Evolutionary conservation across 345 rosid species (phyloP), one percentile per base, ranked within the genome.

Genomic region (Noccaea bulbosa): DNA sequence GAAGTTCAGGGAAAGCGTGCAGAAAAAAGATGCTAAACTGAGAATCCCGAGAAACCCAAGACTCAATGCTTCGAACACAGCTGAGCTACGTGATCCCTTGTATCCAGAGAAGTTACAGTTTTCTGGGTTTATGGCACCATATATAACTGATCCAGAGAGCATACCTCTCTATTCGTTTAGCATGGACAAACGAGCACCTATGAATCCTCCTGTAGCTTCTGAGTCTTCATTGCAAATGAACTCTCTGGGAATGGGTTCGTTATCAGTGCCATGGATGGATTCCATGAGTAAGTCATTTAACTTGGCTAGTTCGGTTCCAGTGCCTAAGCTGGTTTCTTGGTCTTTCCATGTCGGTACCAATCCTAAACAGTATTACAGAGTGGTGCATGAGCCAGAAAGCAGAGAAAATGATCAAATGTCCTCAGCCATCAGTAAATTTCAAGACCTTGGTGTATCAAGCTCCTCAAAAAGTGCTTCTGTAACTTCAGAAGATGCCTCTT

Each of bases 381-480:
- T 94, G 44, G 99, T 94, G 9, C 97, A 91, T 73, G 99, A 94
- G 75, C 99, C 97, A 11, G 99, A 94, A 58, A 79, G 95, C 80
- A 86, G 87, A 79, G 99, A 89, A 72, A 83, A 62, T 76, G 96
- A 94, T 72, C 96, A 89, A 75, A 62, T 81, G 38, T 32, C 92
- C 47, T 80, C 77, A 76, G 70, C 82, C 27, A 82, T 62, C 77
- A 68, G 76, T 72, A 93, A 87, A 76, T 87, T 85, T 79, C 92
- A 85, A 76, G 97, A 91, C 48, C 76, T 86, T 38, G 85, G 89
- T 62, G 73, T 86, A 74, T 83, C 91, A 60, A 81, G 87, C 60
- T 69, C 84, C 56, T 33, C 76, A 52, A 91, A 83, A 80, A 91
- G 88, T 65, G 81, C 83, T 73, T 78, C 89, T 68, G 68, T 81